phyloP scores from a whole-genome alignment of 2,329 filamentous ascomycete genomes.

The Colletotrichum noveboracense region DNA sequence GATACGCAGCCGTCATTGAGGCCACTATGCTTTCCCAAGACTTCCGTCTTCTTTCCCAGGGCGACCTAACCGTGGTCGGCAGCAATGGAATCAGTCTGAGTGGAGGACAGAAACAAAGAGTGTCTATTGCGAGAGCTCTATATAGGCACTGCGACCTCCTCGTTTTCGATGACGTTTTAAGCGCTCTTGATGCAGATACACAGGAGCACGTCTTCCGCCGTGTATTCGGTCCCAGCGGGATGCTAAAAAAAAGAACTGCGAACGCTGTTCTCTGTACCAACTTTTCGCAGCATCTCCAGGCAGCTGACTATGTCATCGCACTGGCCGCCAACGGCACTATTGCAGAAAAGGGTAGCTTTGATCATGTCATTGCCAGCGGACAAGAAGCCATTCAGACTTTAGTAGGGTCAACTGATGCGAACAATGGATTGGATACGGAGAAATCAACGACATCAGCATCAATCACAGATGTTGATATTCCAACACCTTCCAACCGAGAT shows the following conservation, averaged over 20 bases:
- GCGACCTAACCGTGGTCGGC: conserved; percentile 42
- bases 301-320: conserved; percentile 39
- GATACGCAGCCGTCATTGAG: conserved; percentile 38
- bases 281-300: neutral
- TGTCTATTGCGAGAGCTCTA: conserved; percentile 33
- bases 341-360: conserved; percentile 44
- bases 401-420: neutral
- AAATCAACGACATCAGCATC: neutral
- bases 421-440: too few relatives aligned
- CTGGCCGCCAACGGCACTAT: conserved; percentile 42
- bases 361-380: conserved; percentile 35
- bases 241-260: neutral
- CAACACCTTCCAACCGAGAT: neutral
- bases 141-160: conserved; percentile 32
- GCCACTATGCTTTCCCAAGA: conserved; percentile 37
- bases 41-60: conserved; percentile 32
- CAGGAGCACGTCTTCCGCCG: conserved; percentile 33
- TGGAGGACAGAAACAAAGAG: conserved; percentile 39
- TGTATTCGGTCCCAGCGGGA: conserved; percentile 31
- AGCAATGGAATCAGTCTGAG: conserved; percentile 44
- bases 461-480: neutral
- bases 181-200: conserved; percentile 37
- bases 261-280: neutral
- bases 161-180: conserved; percentile 39
- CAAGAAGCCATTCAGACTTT: conserved; percentile 42